phyloP scores from a whole-genome alignment of 371 early-diverging fungal genomes.

The Mortierella sp. region DNA sequence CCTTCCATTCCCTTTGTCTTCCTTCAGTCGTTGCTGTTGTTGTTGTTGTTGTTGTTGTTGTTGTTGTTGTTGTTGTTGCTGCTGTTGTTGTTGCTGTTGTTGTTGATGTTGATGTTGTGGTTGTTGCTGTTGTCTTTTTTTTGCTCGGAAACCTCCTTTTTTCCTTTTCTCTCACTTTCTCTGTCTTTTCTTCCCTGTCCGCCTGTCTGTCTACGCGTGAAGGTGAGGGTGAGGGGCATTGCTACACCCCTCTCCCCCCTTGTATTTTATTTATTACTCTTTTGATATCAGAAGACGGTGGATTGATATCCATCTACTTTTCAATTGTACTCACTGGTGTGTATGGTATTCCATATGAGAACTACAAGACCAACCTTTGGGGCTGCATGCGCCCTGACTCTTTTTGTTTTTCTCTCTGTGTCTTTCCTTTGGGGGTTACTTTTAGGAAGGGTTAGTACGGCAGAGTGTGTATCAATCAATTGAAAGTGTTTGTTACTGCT shows the following conservation, averaged over 20 bases:
- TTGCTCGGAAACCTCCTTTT: slow-evolving; percentile 16
- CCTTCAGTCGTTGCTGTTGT: neutral
- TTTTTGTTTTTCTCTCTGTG: neutral
- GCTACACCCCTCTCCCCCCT: neutral
- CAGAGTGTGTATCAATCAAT: neutral
- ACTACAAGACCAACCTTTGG: neutral
- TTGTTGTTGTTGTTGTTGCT: neutral
- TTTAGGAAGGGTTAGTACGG: neutral
- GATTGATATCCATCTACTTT: slow-evolving; percentile 1
- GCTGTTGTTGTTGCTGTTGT: neutral
- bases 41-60: neutral
- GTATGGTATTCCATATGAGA: slow-evolving; percentile 2
- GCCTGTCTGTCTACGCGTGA: slow-evolving; percentile 6
- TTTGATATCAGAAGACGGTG: slow-evolving; percentile 1
- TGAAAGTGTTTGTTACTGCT: neutral
- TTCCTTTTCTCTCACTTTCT: neutral
- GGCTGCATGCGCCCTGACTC: slow-evolving; percentile 3
- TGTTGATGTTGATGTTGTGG: neutral
- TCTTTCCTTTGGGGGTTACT: too few relatives aligned
- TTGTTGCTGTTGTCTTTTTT: neutral
- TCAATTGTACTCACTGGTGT: neutral
- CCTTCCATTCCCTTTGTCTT: neutral
- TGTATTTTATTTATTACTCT: neutral
- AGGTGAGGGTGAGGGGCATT: neutral
- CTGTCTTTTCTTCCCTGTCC: neutral